Conservation (phyloP, 768 basidiomycete genomes). For the Mycena haematopus region DNA sequence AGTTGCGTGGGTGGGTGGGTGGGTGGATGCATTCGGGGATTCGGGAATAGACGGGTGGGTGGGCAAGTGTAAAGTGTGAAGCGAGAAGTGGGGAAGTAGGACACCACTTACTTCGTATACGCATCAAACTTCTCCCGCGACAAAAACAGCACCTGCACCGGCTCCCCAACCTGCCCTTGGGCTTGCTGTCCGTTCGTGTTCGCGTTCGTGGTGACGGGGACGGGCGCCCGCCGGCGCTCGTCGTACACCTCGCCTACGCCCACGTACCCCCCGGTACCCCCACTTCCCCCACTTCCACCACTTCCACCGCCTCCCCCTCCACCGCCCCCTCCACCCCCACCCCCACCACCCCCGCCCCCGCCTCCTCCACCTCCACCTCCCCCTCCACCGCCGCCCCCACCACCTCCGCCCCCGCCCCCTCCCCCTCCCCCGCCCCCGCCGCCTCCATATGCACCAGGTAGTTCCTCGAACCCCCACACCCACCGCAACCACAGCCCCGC, state of each 20-base stretch:
- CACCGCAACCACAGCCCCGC: slow-evolving; percentile 28
- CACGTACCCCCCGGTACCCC: too few species aligned
- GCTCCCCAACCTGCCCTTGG: not conserved
- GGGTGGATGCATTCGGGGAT: too few species aligned
- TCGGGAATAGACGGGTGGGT: not conserved
- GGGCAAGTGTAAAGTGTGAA: not conserved
- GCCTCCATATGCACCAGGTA: not conserved
- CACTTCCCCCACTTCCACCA: too few species aligned
- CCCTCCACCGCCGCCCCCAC: too few species aligned
- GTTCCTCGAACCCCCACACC: slow-evolving; percentile 30
- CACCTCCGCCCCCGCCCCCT: too few species aligned
- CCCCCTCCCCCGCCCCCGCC: too few species aligned
- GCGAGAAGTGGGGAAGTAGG: not conserved
- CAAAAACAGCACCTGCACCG: slow-evolving; percentile 28
- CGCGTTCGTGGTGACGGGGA: too few species aligned
- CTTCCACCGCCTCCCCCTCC: too few species aligned
- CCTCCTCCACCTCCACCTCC: too few species aligned
- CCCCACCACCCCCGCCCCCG: too few species aligned
- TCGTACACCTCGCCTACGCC: not conserved
- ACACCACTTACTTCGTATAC: slow-evolving; percentile 17
- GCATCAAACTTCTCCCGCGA: slow-evolving; percentile 26
- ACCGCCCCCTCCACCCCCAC: too few species aligned
- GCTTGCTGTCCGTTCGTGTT: not conserved
- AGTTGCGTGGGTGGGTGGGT: too few species aligned
- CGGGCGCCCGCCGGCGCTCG: not conserved